phyloP scores from a whole-genome alignment of 768 basidiomycete species.

The Leucosporidium scottii region DNA sequence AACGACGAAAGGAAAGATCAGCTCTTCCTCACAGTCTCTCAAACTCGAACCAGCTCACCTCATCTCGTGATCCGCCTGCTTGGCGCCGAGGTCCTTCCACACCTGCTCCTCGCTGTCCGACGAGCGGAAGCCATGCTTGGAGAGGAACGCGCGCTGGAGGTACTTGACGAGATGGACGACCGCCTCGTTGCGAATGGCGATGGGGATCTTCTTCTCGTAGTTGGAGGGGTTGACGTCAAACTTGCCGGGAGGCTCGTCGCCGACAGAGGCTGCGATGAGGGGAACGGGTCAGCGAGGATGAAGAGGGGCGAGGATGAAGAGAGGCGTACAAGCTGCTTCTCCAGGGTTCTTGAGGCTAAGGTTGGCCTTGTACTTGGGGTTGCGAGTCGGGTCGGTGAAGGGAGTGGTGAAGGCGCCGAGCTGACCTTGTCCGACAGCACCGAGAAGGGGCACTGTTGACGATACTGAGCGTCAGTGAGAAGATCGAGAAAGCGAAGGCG shows the following conservation, averaged over 20 bases:
- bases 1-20: not conserved
- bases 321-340: not conserved
- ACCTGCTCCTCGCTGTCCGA: not conserved
- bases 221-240: not conserved
- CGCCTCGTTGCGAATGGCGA: not conserved
- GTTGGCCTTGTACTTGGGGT: not conserved
- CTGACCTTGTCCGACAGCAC: not conserved
- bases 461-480: not conserved
- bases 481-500: not conserved
- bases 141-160: constrained; percentile 1
- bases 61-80: not conserved
- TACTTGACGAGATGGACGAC: not conserved
- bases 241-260: constrained; percentile 1
- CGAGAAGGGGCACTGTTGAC: not conserved
- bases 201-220: not conserved
- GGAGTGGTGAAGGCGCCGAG: not conserved
- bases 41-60: not conserved
- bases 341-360: not conserved
- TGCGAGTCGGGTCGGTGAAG: not conserved
- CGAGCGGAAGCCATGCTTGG: not conserved
- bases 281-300: not conserved
- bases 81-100: not conserved
- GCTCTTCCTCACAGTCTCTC: too few relatives aligned
- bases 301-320: not conserved
- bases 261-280: not conserved